Conservation (phyloP, 2,329 filamentous ascomycete genomes). For the Fusarium veterinarium region DNA sequence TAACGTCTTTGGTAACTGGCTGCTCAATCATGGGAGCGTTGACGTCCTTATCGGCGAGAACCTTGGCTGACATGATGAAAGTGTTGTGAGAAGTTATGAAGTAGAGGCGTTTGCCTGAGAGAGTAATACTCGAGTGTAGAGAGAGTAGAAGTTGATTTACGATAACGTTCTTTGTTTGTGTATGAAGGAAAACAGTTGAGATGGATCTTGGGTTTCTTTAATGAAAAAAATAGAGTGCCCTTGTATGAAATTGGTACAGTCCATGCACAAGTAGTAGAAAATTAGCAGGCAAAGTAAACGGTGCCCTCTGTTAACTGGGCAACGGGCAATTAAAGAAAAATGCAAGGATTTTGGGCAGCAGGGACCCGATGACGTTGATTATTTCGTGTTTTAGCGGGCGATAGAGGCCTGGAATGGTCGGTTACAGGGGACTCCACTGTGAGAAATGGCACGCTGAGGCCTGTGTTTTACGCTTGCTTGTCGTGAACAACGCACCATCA, state of each 20-base stretch:
- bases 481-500: slow-evolving; percentile 42
- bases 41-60: slow-evolving; percentile 74
- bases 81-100: slow-evolving; percentile 5
- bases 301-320: slow-evolving; percentile 38
- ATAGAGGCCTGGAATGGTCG: slow-evolving; percentile 25
- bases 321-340: slow-evolving; percentile 38
- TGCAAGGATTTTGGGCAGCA: slow-evolving; percentile 14
- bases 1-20: slow-evolving; percentile 60
- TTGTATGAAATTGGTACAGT: slow-evolving; percentile 22
- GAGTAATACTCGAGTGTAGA: not conserved
- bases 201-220: slow-evolving; percentile 26
- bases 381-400: slow-evolving; percentile 17
- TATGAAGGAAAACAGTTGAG: slow-evolving; percentile 9
- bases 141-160: not conserved
- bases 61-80: slow-evolving; percentile 65
- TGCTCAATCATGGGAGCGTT: slow-evolving; percentile 63
- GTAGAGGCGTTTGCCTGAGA: not conserved
- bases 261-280: slow-evolving; percentile 28
- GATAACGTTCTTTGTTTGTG: slow-evolving; percentile 18
- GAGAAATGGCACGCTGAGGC: slow-evolving; percentile 31
- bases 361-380: slow-evolving; percentile 16
- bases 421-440: slow-evolving; percentile 23
- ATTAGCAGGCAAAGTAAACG: slow-evolving; percentile 42
- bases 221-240: slow-evolving; percentile 14
- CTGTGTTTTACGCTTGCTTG: slow-evolving; percentile 4